Percentiles rank a stretch among this genome's conserved stretches.
Conservation (phyloP, 2,329 filamentous ascomycete species). For the Cytospora schulzeri region DNA sequence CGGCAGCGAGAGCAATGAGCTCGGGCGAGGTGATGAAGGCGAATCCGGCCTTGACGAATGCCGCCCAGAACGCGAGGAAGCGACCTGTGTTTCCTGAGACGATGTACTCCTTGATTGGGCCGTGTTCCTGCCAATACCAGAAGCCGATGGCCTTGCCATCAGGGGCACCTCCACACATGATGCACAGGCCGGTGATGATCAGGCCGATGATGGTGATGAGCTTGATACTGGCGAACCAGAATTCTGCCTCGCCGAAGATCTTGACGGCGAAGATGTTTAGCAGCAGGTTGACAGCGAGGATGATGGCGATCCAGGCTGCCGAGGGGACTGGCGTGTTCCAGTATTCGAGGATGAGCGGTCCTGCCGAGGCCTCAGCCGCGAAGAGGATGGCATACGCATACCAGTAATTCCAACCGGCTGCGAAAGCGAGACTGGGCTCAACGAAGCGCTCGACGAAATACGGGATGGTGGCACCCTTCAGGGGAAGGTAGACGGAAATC, state of each 20-base stretch:
- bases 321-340: constrained; percentile 24
- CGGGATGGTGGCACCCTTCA: constrained; percentile 74
- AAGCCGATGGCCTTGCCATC: constrained; percentile 35
- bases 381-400: constrained; percentile 50
- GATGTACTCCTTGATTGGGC: constrained; percentile 52
- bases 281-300: constrained; percentile 22
- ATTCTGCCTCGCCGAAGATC: constrained; percentile 30
- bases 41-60: constrained; percentile 60
- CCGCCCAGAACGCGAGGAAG: constrained; percentile 62
- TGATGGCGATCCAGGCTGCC: constrained; percentile 28
- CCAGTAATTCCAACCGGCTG: constrained; percentile 55
- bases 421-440: constrained; percentile 60
- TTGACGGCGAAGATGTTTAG: constrained; percentile 27
- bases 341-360: constrained; percentile 47
- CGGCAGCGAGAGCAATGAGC: constrained; percentile 61
- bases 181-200: constrained; percentile 24
- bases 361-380: constrained; percentile 48
- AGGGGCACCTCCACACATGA: constrained; percentile 26
- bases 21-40: constrained; percentile 66
- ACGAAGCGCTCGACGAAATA: constrained; percentile 75
- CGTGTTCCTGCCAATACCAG: constrained; percentile 42
- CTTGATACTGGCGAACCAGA: constrained; percentile 32
- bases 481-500: constrained; percentile 77
- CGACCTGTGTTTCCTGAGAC: constrained; percentile 49
- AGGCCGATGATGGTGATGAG: constrained; percentile 29